These are phyloP conservation scores for Fomitiporia mediterranea DNA, from an alignment of 1,284 basidiomycete species.

Conservation along the genomic window DNA sequence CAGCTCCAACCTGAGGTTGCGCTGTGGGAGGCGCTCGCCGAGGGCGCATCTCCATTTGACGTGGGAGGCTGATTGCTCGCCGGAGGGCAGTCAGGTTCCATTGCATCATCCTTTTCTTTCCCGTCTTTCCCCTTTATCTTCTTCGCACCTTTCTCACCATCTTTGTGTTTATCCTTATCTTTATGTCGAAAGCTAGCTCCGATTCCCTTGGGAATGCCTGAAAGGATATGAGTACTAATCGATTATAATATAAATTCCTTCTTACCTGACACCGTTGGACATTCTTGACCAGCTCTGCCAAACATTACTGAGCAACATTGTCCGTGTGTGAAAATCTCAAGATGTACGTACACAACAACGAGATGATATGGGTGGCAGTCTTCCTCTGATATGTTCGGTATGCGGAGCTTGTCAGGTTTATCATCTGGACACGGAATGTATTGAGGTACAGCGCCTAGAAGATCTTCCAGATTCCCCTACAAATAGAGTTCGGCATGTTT, in stretches of 20 bases:
- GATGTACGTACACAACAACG: conserved; percentile 58
- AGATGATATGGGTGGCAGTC: conserved; percentile 74
- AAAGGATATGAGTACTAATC: not conserved
- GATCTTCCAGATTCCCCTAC: conserved; percentile 71
- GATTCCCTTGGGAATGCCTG: conserved; percentile 70
- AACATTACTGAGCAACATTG: conserved; percentile 21
- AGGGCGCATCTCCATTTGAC: not conserved
- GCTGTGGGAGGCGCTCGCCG: not conserved
- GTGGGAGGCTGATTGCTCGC: not conserved
- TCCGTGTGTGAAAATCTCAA: conserved; percentile 11
- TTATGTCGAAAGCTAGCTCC: conserved; percentile 69
- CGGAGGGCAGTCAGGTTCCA: not conserved
- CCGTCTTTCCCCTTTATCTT: conserved; percentile 26
- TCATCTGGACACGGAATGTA: conserved; percentile 36
- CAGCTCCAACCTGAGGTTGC: conserved; percentile 18
- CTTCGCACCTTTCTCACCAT: conserved; percentile 38
- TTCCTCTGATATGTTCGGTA: conserved; percentile 50
- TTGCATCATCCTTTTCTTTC: conserved; percentile 17
- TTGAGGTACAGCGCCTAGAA: conserved; percentile 62
- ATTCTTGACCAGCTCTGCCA: conserved; percentile 76
- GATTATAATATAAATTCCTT: conserved; percentile 12
- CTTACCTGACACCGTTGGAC: conserved; percentile 64
- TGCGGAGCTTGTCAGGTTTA: conserved; percentile 26
- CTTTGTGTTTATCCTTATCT: conserved; percentile 39
- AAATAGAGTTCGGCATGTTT: conserved; percentile 12